Conservation (phyloP, 2,329 filamentous ascomycete genomes). For the Aureobasidium sp. region DNA sequence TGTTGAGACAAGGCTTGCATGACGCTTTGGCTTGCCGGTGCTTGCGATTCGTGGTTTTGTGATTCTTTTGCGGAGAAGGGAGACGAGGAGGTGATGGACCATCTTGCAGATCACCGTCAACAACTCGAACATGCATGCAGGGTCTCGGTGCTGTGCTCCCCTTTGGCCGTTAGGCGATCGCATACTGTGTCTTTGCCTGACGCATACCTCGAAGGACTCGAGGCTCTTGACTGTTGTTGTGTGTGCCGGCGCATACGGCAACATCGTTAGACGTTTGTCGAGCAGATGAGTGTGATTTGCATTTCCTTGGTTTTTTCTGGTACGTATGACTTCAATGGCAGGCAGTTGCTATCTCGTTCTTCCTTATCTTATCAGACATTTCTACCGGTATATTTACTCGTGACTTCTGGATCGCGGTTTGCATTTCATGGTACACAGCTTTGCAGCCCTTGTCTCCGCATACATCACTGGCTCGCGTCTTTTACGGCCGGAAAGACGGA, state of each 20-base stretch:
- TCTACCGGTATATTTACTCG: background rate
- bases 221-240: background rate
- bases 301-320: background rate
- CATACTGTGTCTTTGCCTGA: background rate
- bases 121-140: background rate
- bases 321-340: conserved; percentile 4
- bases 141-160: background rate
- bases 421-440: background rate
- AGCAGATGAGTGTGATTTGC: background rate
- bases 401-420: background rate
- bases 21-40: background rate
- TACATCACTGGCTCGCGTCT: background rate
- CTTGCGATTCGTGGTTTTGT: background rate
- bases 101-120: background rate
- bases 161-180: background rate
- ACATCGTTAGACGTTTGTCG: background rate
- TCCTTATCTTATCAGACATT: background rate
- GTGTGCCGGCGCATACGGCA: background rate
- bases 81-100: background rate
- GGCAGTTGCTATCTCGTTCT: background rate
- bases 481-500: background rate
- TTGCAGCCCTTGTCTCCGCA: background rate
- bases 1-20: background rate
- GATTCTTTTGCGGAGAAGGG: background rate
- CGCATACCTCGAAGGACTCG: background rate